Base-by-base conservation (phyloP, 2,329 filamentous ascomycete genomes). In the Pestalotiopsis sp. region DNA sequence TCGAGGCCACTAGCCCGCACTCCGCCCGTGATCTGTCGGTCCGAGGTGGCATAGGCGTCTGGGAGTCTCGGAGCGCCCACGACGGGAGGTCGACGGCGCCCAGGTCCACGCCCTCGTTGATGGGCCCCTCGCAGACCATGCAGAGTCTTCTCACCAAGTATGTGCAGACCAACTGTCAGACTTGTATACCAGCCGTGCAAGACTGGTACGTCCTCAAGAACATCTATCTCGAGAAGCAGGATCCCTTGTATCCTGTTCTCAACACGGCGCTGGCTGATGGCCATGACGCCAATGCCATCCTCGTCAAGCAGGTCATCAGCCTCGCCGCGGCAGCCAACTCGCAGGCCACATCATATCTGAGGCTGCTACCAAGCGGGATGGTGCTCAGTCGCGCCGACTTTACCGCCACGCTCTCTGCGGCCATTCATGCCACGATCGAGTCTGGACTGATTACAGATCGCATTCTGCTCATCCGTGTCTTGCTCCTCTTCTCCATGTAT, bases 401-500 rank as follows among this genome's bases (percentile, higher is more conserved):
- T 68, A 84, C 85, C 49, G 81, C 83, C 13, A 75, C 80, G 0
- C 73, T 89, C 4, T 84, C 85, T 0, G 83, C 83, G 1, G 83
- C 86, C 0, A 80, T 87, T 2, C 79, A 85, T 9, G 81, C 83
- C 0, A 82, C 84, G 1, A 76, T 89, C 2, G 86, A 89, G 66
- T 84, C 87, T 4, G 86, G 85, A 14, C 76, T 89, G 57, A 83
- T 90, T 7, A 80, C 82, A 0, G 84, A 89, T 70, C 81, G 86
- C n/a, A 80, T 89, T 5, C 79, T 88, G 36, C 82, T 88, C 61
- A 87, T 88, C 45, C 86, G 87, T 36, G 81, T 86, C 14, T 80
- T 89, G 6, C 81, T 84, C 31, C 82, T 90, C 62, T 76, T 90
- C 20, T 88, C 87, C 0, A 79, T 90, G n/a, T 90, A 88, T 72